Conservation (phyloP, 2,329 filamentous ascomycete genomes). For the Fusarium luffae region DNA sequence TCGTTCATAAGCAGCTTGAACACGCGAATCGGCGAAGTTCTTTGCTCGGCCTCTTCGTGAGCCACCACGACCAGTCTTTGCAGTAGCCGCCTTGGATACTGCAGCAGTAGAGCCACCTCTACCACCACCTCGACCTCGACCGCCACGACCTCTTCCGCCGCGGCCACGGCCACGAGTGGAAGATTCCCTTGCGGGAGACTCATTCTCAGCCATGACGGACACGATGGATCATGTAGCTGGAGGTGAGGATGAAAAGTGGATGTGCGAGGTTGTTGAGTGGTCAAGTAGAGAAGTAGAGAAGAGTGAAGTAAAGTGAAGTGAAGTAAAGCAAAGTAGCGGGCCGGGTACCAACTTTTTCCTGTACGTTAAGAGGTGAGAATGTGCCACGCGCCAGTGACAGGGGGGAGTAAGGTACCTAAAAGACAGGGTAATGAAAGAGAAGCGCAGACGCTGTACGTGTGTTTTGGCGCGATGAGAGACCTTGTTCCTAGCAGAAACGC, state of each 20-base stretch:
- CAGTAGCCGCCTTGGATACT: slow-evolving; percentile 49
- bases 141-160: slow-evolving; percentile 48
- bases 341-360: slow-evolving; percentile 38
- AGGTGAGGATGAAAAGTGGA: slow-evolving; percentile 14
- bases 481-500: slow-evolving; percentile 22
- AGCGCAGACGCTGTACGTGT: slow-evolving; percentile 27
- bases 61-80: slow-evolving; percentile 54
- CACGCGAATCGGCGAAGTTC: slow-evolving; percentile 64
- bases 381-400: slow-evolving; percentile 40
- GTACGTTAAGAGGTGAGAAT: slow-evolving; percentile 37
- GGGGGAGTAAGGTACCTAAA: slow-evolving; percentile 25
- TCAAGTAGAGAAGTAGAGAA: neutral
- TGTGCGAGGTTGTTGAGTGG: slow-evolving; percentile 3
- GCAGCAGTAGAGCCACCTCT: slow-evolving; percentile 48
- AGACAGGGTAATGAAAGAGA: slow-evolving; percentile 24
- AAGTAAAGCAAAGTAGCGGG: slow-evolving; percentile 36
- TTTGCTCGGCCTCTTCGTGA: slow-evolving; percentile 64
- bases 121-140: slow-evolving; percentile 47
- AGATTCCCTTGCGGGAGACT: slow-evolving; percentile 53
- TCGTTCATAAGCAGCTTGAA: slow-evolving; percentile 70
- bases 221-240: slow-evolving; percentile 49
- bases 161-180: slow-evolving; percentile 52
- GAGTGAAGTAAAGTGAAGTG: slow-evolving; percentile 16
- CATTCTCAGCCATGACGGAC: slow-evolving; percentile 53
- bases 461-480: slow-evolving; percentile 33